These are phyloP conservation scores for Xylaria venustula DNA, from an alignment of 495 filamentous ascomycete species.

Conservation along the genomic window DNA sequence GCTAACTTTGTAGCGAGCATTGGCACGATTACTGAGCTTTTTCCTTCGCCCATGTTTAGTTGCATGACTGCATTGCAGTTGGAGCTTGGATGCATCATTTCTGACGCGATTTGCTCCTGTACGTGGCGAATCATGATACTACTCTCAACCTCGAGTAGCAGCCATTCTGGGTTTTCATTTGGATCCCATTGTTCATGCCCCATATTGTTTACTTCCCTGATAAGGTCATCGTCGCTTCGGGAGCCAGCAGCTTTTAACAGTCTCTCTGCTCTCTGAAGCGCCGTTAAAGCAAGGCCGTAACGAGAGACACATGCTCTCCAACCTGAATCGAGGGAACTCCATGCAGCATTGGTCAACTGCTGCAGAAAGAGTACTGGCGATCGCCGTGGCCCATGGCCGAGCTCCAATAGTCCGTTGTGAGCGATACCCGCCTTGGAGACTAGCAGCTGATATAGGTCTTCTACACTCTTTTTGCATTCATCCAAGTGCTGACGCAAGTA, in stretches of 20 bases:
- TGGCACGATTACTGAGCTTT: constrained; percentile 55
- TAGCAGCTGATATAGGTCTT: neutral
- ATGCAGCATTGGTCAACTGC: constrained; percentile 25
- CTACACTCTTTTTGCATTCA: neutral
- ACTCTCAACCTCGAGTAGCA: constrained; percentile 57
- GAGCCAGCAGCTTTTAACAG: constrained; percentile 17
- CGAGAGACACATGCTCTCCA: constrained; percentile 30
- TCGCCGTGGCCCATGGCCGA: constrained; percentile 20
- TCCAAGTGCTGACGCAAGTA: neutral
- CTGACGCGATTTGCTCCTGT: constrained; percentile 56
- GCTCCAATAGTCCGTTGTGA: neutral
- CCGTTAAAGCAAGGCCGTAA: constrained; percentile 31
- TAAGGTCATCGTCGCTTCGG: constrained; percentile 14
- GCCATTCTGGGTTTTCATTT: constrained; percentile 47
- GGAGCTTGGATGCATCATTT: constrained; percentile 48
- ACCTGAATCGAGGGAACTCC: constrained; percentile 11
- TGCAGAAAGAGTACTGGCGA: constrained; percentile 31
- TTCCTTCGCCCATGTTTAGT: constrained; percentile 52
- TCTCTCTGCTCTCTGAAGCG: constrained; percentile 36
- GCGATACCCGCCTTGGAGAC: neutral
- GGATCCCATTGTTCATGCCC: constrained; percentile 56
- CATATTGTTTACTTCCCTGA: constrained; percentile 40
- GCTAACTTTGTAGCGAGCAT: constrained; percentile 52
- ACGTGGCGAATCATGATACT: constrained; percentile 50
- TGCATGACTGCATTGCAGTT: constrained; percentile 53